phyloP scores from a whole-genome alignment of 352 stramenopile species.

The Phytophthora pinifolia region DNA sequence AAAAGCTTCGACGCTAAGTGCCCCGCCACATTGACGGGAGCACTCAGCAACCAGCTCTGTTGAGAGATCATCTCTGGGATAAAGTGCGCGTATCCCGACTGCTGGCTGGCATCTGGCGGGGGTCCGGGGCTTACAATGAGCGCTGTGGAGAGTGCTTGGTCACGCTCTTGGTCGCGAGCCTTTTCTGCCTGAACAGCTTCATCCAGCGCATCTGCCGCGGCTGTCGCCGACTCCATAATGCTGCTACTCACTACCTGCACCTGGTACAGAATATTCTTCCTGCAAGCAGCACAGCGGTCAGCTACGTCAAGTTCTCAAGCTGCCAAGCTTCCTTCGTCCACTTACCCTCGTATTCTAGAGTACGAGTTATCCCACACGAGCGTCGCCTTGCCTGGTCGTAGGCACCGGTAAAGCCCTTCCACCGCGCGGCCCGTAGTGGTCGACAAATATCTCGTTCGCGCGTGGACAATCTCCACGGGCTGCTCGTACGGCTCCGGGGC shows the following conservation, averaged over 20 bases:
- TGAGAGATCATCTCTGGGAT: constrained; percentile 50
- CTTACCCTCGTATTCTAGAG: constrained; percentile 68
- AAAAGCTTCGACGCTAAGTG: constrained; percentile 71
- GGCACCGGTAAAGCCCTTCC: constrained; percentile 70
- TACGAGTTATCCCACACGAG: constrained; percentile 85
- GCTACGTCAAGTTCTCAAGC: neutral
- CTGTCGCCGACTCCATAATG: constrained; percentile 74
- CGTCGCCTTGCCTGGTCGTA: constrained; percentile 51
- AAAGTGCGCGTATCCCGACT: constrained; percentile 38
- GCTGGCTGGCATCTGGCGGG: constrained; percentile 5
- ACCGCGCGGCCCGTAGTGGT: constrained; percentile 49
- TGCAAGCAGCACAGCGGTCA: constrained; percentile 15
- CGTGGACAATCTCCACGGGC: constrained; percentile 60
- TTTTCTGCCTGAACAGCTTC: constrained; percentile 60
- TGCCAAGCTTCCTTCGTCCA: neutral
- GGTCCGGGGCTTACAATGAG: constrained; percentile 39
- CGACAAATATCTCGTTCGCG: constrained; percentile 58
- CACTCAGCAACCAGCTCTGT: constrained; percentile 66
- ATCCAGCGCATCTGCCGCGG: constrained; percentile 70
- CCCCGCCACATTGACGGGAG: constrained; percentile 61
- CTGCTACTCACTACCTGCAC: constrained; percentile 61
- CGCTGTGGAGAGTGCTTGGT: constrained; percentile 34
- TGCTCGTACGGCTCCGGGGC: constrained; percentile 37
- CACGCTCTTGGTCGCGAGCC: constrained; percentile 38
- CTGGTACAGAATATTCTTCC: constrained; percentile 81